Evolutionary conservation across 805 yeast species (phyloP), one percentile per base, ranked within the genome.

Genomic region (Kuraishia ogatae): DNA sequence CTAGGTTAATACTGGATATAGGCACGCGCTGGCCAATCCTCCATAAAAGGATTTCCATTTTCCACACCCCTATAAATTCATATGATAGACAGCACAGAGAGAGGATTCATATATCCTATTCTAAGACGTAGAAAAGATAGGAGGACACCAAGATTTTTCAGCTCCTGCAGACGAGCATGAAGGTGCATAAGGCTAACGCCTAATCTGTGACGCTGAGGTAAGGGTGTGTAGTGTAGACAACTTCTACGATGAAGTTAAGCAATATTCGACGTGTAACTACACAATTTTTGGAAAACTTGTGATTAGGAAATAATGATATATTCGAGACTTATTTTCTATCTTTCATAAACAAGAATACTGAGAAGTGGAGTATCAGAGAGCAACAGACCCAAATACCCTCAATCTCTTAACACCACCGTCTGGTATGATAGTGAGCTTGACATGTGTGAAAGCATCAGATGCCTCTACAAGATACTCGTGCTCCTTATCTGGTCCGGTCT

Each of bases 331-430:
- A 6, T 26, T 26, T 26, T 10, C 8, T 5, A 26, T 26, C 5
- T 10, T 26, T 26, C 29, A 10, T 26, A 5, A 26, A 26, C 10
- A 35, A 3, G 3, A 5, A 35, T 15, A 35, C 43, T 26, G 8
- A 26, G 17, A 7, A 3, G 17, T 7, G 43, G 43, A 35, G n/a
- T 13, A 35, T 35, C 43, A 35, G 43, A 35, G 43, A 3, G 50
- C 50, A 17, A 67, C 48, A 35, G 74, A 74, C 48, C 97, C 98
- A 63, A 82, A 80, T 26, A 92, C 94, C 60, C 96, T 81, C 46
- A 93, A 72, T 67, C 99, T 81, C 76, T 93, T 93, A 55, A 91
- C 89, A 58, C 99, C 99, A 52, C 99, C 99, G 66, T 93, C 99
- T 22, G 99, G 99, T 60, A 91, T 87, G 68, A 93, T 86, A 10